Base-by-base conservation (phyloP, 345 rosid species). In the Mangifera indica region DNA sequence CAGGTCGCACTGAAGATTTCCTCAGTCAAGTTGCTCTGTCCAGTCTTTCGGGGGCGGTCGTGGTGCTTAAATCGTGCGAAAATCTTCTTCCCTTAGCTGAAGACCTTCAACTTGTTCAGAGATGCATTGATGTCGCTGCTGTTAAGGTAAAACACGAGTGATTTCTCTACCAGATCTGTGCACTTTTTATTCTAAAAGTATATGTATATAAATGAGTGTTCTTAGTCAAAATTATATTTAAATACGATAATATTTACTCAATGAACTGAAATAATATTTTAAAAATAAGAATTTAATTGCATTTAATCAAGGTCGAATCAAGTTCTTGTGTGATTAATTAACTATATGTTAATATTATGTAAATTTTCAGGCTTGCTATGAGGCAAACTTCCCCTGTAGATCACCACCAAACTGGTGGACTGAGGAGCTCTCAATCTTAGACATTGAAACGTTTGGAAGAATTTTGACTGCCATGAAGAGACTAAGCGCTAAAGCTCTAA, bases 351-450 rank as follows among this genome's bases (percentile, higher is more conserved):
- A 37, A 37, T 37, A 37, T 37, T 7, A 37, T 37, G 29, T 25
- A 2, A 63, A 49, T 45, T 22, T 21, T 10, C 46, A 94, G 97
- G 88, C 87, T 11, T 95, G 93, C 60, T 88, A 84, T 46, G 98
- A 89, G 76, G 91, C 89, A 3, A 92, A 84, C 79, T 88, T 91
- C 57, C 97, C 99, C 0, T 86, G 96, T 74, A 86, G 97, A 56
- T 77, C 93, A 13, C 99, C 98, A 29, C 86, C 93, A 0, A 92
- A 92, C 72, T 95, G 99, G 99, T 95, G 99, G 99, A 84, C 92
- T 2, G 96, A 92, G 77, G 99, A 92, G 84, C 81, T 95, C 12
- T 87, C 96, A 18, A 90, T 95, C 62, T 72, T 95, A 24, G 91
- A 85, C 65, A 56, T 89, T 0, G 83, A 74, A 26, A 86, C 86